These are phyloP conservation scores for Coemansia sp. DNA, from an alignment of 192 early-diverging fungal genomes.

Conservation along the genomic window DNA sequence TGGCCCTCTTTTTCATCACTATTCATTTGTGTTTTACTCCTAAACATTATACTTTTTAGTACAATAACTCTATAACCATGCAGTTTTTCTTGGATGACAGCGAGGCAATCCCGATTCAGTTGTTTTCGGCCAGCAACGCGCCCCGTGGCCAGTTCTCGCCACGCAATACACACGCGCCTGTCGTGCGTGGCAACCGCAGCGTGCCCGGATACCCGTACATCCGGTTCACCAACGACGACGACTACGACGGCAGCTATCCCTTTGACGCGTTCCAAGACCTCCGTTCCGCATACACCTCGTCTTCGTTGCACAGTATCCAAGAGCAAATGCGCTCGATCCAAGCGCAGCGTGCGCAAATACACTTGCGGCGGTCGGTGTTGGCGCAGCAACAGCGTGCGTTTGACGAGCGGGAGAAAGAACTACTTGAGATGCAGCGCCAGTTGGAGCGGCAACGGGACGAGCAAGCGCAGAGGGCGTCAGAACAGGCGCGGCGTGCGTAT, in stretches of 20 bases:
- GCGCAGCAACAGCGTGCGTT: conserved; percentile 31
- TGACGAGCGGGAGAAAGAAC: conserved; percentile 23
- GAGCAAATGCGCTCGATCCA: conserved; percentile 32
- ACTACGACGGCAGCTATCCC: conserved; percentile 47
- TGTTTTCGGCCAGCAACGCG: conserved; percentile 41
- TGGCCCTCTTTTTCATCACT: neutral
- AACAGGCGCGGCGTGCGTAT: conserved; percentile 23
- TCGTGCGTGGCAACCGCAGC: conserved; percentile 7
- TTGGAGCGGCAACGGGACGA: conserved; percentile 26
- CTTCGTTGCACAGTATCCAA: conserved; percentile 28
- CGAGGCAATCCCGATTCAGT: conserved; percentile 27
- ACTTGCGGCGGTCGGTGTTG: conserved; percentile 25
- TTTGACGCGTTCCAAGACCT: conserved; percentile 52
- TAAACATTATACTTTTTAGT: neutral
- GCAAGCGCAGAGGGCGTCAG: conserved; percentile 18
- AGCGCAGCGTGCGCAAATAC: conserved; percentile 34
- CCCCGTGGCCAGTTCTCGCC: conserved; percentile 6
- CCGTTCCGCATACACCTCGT: conserved; percentile 33
- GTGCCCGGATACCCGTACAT: conserved; percentile 49
- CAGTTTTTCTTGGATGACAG: conserved; percentile 46
- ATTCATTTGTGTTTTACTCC: neutral
- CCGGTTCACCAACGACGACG: conserved; percentile 35
- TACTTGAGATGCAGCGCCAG: conserved; percentile 20
- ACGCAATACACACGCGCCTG: neutral
- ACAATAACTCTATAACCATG: conserved; percentile 18